Evolutionary conservation across 2,329 filamentous ascomycete species (phyloP), one percentile per base, ranked within the genome.

Genomic region (Daldinia sp.): DNA sequence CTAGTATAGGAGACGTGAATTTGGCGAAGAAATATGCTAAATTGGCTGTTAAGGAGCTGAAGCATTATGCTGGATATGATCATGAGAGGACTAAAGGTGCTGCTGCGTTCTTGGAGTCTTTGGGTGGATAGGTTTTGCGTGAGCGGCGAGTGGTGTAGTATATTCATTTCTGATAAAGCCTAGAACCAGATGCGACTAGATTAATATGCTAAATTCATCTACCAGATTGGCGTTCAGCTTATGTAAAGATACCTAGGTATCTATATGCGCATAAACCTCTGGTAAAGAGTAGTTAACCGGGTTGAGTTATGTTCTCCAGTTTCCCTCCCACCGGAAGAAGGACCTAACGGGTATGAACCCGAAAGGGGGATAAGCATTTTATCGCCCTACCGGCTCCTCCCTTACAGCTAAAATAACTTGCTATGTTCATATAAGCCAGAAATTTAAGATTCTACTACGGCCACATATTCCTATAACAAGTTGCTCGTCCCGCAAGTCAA

Each of bases 41-140:
- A 62, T 23, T 66, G 51, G 74, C 74, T 18, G 53, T 72, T 26
- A 66, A 67, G 28, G 70, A 73, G 44, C 48, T 76, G 61, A 63
- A 23, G 50, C 62, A 70, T 28, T 77, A 72, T 55, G 69, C 71
- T 35, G 73, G 71, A 1, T 61, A 70, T 30, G 71, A 76, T 41
- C 71, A 74, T 41, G 70, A 74, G 56, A 68, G 73, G 28, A 75
- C 74, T 26, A 63, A 46, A 57, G 63, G 37, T 37, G 66, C 66
- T 18, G 37, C 33, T 13, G n/a, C n/a, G 10, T 60, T 72, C 35
- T 50, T 72, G 59, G 60, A 68, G 55, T 41, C 23, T 1, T 56
- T 72, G 44, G 12, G 53, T 53, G 23, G 15, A 30, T 55, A 46
- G n/a, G 7, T 4, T 1, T 6, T 33, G 26, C 23, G 26, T 69